Conservation (phyloP, 2,329 filamentous ascomycete species). For the Aspergillus ochraceoroseus region DNA sequence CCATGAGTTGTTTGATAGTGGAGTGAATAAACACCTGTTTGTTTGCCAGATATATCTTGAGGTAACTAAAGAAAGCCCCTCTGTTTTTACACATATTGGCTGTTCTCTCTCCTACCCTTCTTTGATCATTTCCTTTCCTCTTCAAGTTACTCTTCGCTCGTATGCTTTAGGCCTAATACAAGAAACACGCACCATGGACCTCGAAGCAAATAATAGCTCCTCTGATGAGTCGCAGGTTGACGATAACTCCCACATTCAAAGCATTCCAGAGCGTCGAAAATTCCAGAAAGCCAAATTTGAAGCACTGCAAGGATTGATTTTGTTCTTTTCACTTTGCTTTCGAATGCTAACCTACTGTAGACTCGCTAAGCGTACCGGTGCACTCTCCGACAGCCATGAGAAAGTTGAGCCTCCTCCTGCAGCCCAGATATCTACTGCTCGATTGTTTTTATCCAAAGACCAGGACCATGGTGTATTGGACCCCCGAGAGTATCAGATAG, state of each 20-base stretch:
- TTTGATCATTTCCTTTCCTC: not conserved
- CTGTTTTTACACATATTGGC: too few species aligned
- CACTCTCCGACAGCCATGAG: conserved; percentile 40
- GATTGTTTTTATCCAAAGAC: conserved; percentile 52
- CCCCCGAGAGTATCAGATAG: conserved; percentile 84
- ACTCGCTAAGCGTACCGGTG: conserved; percentile 41
- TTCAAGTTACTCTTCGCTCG: too few species aligned
- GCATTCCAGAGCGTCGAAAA: conserved; percentile 45
- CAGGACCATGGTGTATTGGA: conserved; percentile 61
- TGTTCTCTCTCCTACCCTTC: too few species aligned
- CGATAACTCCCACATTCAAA: conserved; percentile 17
- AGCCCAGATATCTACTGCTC: conserved; percentile 52
- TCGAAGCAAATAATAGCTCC: conserved; percentile 13
- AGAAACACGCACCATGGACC: too few species aligned
- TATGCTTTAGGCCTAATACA: too few species aligned
- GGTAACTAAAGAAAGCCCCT: too few species aligned
- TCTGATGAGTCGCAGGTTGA: conserved; percentile 32
- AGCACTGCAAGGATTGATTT: conserved; percentile 35
- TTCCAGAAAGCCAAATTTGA: conserved; percentile 51
- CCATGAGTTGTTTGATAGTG: too few species aligned
- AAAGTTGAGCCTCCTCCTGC: conserved; percentile 34
- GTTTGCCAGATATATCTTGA: too few species aligned
- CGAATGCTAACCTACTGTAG: conserved; percentile 23
- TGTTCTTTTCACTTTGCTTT: not conserved
- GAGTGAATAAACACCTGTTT: too few species aligned